Evolutionary conservation across 805 yeast species (phyloP), one percentile per base, ranked within the genome.

Genomic region (Ogataea pini): DNA sequence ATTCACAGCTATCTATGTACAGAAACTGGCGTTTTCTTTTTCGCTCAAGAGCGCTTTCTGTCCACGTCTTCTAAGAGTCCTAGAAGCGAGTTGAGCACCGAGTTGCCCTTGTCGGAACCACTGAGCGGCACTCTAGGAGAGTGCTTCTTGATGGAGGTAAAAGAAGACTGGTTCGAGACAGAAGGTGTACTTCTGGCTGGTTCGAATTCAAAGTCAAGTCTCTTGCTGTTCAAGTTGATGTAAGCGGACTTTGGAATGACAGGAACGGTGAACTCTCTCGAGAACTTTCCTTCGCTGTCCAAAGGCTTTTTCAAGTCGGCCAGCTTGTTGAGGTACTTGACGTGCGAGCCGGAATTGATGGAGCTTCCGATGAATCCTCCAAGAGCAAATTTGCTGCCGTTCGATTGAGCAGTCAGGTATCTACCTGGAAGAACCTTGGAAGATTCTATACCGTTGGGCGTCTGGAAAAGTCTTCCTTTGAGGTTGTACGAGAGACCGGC

Each of bases 401-500:
- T 62, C n/a, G 64, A 72, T 52, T 71, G 67, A 36, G 74, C 67
- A 47, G 72, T 72, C 38, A 79, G 70, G 39, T 80, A 68, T 72
- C 96, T 80, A 50, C 92, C 95, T 13, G 90, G 87, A 16, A 79
- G 80, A 36, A 84, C 72, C 45, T 70, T 70, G 10, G 69, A 65
- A 48, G 74, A 67, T 40, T 76, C 70, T 19, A 81, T 67, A 42
- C 96, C 96, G 58, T 83, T 80, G 18, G 95, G 94, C 3, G 86
- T 73, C 63, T 81, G 85, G 49, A 71, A 62, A 32, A 89, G 69
- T 63, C 89, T 77, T 6, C 96, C 96, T 49, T 75, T 77, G 51
- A 85, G 76, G 33, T 72, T 73, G 59, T 87, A 89, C 1, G 88
- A 77, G 50, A 88, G 73, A 6, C 96, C 96, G 24, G 86, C 96